Conservation (phyloP, 805 yeast species). For the Grigorovia yakushimaensis region DNA sequence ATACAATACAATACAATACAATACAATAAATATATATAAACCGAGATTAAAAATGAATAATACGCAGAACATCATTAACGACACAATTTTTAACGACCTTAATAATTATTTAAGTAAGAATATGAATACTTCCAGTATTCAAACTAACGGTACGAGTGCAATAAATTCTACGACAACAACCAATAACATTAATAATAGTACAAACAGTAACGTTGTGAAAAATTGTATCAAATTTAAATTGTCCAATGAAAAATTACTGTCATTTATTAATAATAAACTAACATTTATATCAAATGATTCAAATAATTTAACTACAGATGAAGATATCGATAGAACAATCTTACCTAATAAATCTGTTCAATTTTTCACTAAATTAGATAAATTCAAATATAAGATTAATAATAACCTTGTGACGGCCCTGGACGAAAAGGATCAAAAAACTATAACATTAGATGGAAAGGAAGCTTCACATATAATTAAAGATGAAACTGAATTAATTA, state of each 20-base stretch:
- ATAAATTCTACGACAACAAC: background rate
- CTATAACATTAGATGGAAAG: background rate
- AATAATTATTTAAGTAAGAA: background rate
- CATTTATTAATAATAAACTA: background rate
- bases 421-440: background rate
- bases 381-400: background rate
- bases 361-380: background rate
- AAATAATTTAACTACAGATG: background rate
- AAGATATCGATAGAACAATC: background rate
- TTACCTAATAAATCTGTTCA: background rate
- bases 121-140: background rate
- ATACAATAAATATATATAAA: background rate
- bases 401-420: background rate
- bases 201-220: background rate
- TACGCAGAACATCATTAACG: background rate
- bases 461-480: too few species aligned
- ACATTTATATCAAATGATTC: background rate
- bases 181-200: background rate
- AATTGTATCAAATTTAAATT: background rate
- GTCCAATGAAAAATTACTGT: background rate
- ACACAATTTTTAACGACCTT: background rate
- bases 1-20: background rate
- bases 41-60: background rate
- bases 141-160: background rate
- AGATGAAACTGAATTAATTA: background rate